A percentile compares a stretch with the other conserved stretches of the same genome.
Evolutionary conservation across 768 basidiomycete genomes (phyloP).

Genomic region (Auricularia cornea): DNA sequence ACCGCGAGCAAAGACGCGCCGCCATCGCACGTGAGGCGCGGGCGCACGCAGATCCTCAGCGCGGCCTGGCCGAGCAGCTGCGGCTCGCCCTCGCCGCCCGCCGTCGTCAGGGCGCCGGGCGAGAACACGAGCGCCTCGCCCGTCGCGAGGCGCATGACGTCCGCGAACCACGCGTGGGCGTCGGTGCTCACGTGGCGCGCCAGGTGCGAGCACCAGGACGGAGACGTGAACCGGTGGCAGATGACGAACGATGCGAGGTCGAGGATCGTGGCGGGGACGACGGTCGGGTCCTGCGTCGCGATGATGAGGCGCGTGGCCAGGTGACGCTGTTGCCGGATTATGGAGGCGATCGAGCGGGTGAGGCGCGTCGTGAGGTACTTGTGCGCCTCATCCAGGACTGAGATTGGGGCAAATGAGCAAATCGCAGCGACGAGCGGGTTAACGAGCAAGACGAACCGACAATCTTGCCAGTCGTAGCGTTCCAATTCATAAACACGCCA

Average conservation of each 20-base stretch:
- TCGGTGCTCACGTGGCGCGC: constrained; percentile 43
- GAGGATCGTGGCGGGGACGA: constrained; percentile 57
- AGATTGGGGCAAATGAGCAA: neutral
- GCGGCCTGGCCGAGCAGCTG: neutral
- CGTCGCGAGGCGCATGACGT: neutral
- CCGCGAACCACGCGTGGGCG: neutral
- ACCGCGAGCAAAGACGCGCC: neutral
- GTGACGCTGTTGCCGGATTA: constrained; percentile 65
- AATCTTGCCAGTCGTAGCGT: constrained; percentile 1
- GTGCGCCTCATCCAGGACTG: constrained; percentile 69
- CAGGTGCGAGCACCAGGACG: constrained; percentile 67
- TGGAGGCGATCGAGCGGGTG: constrained; percentile 45
- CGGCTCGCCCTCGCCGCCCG: neutral
- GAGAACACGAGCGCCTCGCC: neutral
- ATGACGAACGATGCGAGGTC: constrained; percentile 59
- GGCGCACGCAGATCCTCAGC: neutral
- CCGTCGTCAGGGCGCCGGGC: neutral
- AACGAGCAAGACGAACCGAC: neutral
- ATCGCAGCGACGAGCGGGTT: too few species aligned
- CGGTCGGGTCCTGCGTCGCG: constrained; percentile 72
- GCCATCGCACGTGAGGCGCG: neutral
- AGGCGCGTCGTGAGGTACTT: constrained; percentile 64
- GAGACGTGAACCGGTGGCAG: constrained; percentile 69
- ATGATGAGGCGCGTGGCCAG: constrained; percentile 65
- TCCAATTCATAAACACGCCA: constrained; percentile 2